Evolutionary conservation across 352 stramenopile genomes (phyloP).

Genomic region (Phytophthora nicotianae): DNA sequence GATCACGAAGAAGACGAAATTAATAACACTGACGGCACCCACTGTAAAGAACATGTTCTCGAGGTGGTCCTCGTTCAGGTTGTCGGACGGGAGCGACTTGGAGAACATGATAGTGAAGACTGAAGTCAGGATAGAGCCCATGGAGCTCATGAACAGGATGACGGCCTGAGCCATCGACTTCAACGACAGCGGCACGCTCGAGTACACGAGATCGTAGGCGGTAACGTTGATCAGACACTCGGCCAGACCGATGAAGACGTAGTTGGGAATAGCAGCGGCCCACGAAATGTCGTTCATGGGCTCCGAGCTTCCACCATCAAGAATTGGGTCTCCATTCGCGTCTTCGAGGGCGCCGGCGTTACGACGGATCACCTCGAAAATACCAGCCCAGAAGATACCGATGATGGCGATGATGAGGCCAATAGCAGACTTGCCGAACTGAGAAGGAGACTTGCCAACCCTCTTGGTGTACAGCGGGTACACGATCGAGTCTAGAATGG

Average conservation of each 20-base stretch:
- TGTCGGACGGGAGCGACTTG: slow-evolving; percentile 56
- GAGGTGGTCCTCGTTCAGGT: slow-evolving; percentile 53
- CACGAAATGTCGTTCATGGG: slow-evolving; percentile 71
- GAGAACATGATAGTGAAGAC: slow-evolving; percentile 57
- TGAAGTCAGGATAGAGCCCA: slow-evolving; percentile 55
- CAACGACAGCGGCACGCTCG: slow-evolving; percentile 51
- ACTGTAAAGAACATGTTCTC: slow-evolving; percentile 69
- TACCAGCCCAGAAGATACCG: slow-evolving; percentile 45
- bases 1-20: neutral
- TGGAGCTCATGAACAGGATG: slow-evolving; percentile 50
- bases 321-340: slow-evolving; percentile 38
- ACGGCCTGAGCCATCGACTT: slow-evolving; percentile 55
- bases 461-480: slow-evolving; percentile 47
- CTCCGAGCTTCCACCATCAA: slow-evolving; percentile 45
- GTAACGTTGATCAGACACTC: slow-evolving; percentile 74
- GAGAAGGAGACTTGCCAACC: slow-evolving; percentile 31
- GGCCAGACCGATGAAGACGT: slow-evolving; percentile 59
- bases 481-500: slow-evolving; percentile 40
- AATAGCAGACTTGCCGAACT: slow-evolving; percentile 40
- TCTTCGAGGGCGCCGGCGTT: slow-evolving; percentile 47
- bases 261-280: slow-evolving; percentile 54
- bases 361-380: slow-evolving; percentile 60
- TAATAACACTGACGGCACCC: slow-evolving; percentile 11
- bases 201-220: slow-evolving; percentile 67
- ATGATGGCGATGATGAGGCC: slow-evolving; percentile 39